Evolutionary conservation across 2,329 filamentous ascomycete genomes (phyloP).

Genomic region (Ophiostoma sp.): DNA sequence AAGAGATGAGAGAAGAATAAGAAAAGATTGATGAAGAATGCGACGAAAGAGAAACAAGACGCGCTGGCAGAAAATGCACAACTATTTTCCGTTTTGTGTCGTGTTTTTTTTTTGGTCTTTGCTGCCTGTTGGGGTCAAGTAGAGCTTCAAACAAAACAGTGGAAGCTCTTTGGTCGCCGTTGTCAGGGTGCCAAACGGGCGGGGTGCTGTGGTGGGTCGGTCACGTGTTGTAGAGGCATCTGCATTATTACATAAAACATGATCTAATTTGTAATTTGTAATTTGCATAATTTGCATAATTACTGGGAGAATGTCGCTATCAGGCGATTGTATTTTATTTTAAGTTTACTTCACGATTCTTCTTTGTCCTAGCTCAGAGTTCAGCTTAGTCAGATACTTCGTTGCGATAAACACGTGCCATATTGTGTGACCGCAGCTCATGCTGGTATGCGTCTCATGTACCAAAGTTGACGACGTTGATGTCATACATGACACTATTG

Average conservation of each 20-base stretch:
- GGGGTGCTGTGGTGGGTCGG: constrained; percentile 21
- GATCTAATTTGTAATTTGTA: background rate
- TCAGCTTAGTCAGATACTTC: background rate
- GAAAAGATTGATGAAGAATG: background rate
- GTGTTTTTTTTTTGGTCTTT: constrained; percentile 16
- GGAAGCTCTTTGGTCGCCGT: constrained; percentile 21
- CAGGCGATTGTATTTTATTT: background rate
- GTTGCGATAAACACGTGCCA: background rate
- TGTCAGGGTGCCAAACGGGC: constrained; percentile 23
- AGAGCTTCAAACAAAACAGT: constrained; percentile 23
- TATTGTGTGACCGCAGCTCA: constrained; percentile 4
- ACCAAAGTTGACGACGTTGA: background rate
- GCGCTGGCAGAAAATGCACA: background rate
- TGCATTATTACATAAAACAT: background rate
- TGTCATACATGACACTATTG: background rate
- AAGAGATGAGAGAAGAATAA: background rate
- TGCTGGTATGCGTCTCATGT: background rate
- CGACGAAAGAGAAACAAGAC: background rate
- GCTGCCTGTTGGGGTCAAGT: background rate
- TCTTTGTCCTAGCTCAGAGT: background rate
- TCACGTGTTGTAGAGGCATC: constrained; percentile 15
- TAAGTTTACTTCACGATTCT: background rate
- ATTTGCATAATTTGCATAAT: background rate
- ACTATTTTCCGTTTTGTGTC: constrained; percentile 5
- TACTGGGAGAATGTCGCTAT: background rate